These are phyloP conservation scores for Barnettozyma salicaria DNA, from an alignment of 805 yeast species.

Conservation along the genomic window DNA sequence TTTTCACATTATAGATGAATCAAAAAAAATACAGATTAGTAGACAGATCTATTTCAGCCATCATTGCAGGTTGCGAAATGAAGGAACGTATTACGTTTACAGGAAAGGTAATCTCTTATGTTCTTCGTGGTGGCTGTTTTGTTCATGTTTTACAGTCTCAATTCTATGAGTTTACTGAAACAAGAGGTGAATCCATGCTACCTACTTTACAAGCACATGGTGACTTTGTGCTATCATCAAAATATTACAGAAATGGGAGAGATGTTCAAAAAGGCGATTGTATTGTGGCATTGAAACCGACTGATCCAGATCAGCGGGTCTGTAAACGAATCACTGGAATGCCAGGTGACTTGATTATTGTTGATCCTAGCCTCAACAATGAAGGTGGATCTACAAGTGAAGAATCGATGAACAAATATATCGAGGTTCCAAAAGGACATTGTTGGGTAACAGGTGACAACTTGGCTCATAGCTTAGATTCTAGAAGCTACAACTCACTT, in stretches of 20 bases:
- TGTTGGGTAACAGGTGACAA: conserved; percentile 98
- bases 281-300: conserved; percentile 83
- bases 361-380: conserved; percentile 63
- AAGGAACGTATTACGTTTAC: conserved; percentile 19
- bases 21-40: no score
- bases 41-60: no score
- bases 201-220: conserved; percentile 74
- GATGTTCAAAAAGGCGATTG: conserved; percentile 77
- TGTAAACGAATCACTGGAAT: conserved; percentile 93
- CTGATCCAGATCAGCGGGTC: conserved; percentile 77
- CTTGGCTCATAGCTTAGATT: conserved; percentile 77
- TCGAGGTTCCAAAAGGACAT: conserved; percentile 87
- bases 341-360: conserved; percentile 84
- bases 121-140: conserved; percentile 50
- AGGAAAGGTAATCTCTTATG: conserved; percentile 23
- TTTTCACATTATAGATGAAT: no score
- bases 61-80: no score
- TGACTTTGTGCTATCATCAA: conserved; percentile 77
- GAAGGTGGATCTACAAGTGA: conserved; percentile 17
- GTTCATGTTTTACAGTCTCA: conserved; percentile 63
- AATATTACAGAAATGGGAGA: conserved; percentile 56
- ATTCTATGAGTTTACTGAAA: conserved; percentile 69
- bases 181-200: conserved; percentile 92
- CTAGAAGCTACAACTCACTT: conserved; percentile 81
- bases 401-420: conserved; percentile 39